Evolutionary conservation across 2,329 filamentous ascomycete species (phyloP).

Genomic region (Exophiala viscosa): DNA sequence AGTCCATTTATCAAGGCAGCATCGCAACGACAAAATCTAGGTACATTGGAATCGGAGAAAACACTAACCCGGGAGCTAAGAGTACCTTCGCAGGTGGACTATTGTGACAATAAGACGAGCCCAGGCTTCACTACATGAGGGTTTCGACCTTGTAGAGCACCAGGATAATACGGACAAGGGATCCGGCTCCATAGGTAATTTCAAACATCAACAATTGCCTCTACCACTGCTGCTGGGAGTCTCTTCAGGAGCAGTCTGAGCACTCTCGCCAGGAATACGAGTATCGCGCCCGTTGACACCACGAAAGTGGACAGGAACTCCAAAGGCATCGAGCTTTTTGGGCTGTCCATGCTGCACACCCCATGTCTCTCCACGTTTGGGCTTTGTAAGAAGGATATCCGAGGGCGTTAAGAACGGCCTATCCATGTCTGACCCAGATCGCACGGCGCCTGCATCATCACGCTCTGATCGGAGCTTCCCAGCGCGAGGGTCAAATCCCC

Average conservation of each 20-base stretch:
- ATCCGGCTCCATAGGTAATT: too few species aligned
- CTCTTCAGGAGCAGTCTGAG: not conserved
- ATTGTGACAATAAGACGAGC: too few species aligned
- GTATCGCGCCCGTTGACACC: not conserved
- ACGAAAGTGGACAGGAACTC: not conserved
- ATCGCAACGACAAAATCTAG: too few species aligned
- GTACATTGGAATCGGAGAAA: too few species aligned
- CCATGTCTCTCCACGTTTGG: not conserved
- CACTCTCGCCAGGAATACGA: not conserved
- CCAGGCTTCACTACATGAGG: too few species aligned
- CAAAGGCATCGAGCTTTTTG: not conserved
- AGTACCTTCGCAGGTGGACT: too few species aligned
- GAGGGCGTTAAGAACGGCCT: not conserved
- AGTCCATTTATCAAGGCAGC: too few species aligned
- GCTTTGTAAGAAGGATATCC: not conserved
- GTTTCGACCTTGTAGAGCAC: too few species aligned
- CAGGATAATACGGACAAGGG: too few species aligned
- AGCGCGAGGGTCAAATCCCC: constrained; percentile 25
- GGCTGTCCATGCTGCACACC: not conserved
- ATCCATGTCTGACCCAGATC: not conserved
- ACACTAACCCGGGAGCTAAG: too few species aligned
- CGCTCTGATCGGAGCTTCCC: constrained; percentile 14
- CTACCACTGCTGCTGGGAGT: too few species aligned
- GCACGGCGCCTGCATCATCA: not conserved
- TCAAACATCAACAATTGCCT: too few species aligned